Conservation (phyloP, 805 yeast species). For the Phaffomyces opuntiae region DNA sequence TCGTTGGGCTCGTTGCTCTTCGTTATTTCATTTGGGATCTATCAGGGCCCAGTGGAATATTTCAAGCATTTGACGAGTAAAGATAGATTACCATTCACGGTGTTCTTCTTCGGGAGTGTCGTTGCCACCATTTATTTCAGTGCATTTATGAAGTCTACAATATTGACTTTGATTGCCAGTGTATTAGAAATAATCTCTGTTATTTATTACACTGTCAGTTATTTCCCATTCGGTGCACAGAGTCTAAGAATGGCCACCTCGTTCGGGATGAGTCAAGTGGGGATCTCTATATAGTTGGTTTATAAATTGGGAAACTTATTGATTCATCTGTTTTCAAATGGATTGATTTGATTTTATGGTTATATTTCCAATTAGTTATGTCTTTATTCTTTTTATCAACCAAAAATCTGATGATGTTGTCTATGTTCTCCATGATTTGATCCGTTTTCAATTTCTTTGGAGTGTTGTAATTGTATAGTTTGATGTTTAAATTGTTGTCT, state of each 20-base stretch:
- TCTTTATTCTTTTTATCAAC: constrained; percentile 39
- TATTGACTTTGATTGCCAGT: constrained; percentile 71
- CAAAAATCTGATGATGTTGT: constrained; percentile 43
- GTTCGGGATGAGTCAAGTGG: constrained; percentile 46
- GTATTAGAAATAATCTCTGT: constrained; percentile 77
- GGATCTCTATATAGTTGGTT: constrained; percentile 10
- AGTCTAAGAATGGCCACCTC: constrained; percentile 53
- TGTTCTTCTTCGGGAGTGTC: constrained; percentile 76
- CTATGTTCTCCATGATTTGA: constrained; percentile 44
- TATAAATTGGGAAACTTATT: constrained; percentile 52
- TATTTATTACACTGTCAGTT: constrained; percentile 83
- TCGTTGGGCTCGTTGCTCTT: constrained; percentile 84
- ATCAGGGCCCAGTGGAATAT: constrained; percentile 90
- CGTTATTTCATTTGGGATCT: constrained; percentile 80
- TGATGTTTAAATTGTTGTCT: constrained; percentile 55
- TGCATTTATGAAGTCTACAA: constrained; percentile 55
- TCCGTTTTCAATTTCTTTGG: constrained; percentile 11
- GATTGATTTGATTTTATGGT: constrained; percentile 42
- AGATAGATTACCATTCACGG: constrained; percentile 72
- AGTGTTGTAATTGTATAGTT: constrained; percentile 38
- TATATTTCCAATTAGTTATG: constrained; percentile 45
- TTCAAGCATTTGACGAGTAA: constrained; percentile 64
- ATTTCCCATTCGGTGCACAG: constrained; percentile 93
- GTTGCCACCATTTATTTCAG: constrained; percentile 73
- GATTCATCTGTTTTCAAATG: constrained; percentile 64